These are phyloP conservation scores for Herpetospermum pedunculosum DNA, from an alignment of 306 rosid genomes.

Conservation along the genomic window DNA sequence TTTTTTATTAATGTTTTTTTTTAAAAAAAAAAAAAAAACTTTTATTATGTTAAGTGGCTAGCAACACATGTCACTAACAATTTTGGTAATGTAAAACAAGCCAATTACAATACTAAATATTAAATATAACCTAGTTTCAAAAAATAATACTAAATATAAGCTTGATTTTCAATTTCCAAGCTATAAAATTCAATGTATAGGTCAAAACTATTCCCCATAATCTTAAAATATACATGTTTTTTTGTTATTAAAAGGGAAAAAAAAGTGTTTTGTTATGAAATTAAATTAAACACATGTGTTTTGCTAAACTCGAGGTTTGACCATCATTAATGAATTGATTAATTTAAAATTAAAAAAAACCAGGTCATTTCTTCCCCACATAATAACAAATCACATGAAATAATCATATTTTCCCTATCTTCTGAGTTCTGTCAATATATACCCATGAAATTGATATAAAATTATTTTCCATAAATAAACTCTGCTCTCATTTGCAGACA, in stretches of 20 bases:
- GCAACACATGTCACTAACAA: not conserved
- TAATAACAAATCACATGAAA: not conserved
- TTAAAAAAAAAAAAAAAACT: no score
- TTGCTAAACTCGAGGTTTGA: not conserved
- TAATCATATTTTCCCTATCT: not conserved
- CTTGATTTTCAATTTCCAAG: not conserved
- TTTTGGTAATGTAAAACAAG: not conserved
- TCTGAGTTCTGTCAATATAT: not conserved
- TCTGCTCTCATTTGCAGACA: not conserved
- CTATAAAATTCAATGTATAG: not conserved
- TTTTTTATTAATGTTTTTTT: no score
- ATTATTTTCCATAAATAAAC: not conserved
- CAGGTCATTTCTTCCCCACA: not conserved
- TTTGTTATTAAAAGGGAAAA: not conserved
- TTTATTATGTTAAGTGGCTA: not conserved
- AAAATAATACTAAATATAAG: not conserved
- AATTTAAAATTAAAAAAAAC: not conserved
- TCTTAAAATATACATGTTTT: not conserved
- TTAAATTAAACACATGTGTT: not conserved
- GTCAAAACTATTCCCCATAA: not conserved
- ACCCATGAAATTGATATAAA: not conserved
- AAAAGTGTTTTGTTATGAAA: not conserved
- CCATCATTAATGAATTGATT: not conserved
- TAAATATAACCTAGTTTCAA: no score
- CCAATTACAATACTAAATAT: not conserved